Conservation (phyloP, 371 early-diverging fungal species). For the Coemansia sp. region DNA sequence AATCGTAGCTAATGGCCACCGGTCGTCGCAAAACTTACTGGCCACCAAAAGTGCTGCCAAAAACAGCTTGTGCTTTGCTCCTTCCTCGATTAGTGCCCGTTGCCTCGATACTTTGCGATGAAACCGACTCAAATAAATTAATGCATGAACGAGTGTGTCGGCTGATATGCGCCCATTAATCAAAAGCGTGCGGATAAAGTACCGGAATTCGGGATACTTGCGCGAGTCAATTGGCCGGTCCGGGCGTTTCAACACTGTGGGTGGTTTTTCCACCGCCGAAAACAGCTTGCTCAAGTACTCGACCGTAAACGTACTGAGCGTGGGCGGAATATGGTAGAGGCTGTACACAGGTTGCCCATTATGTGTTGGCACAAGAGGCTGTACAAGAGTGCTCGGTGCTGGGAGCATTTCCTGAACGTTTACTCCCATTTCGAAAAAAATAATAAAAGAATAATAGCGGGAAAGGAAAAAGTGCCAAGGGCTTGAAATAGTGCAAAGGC, state of each 20-base stretch:
- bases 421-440: conserved; percentile 5
- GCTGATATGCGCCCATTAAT: conserved; percentile 49
- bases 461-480: neutral
- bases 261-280: conserved; percentile 33
- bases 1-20: conserved; percentile 43
- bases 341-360: conserved; percentile 8
- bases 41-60: conserved; percentile 46
- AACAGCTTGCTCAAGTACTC: conserved; percentile 44
- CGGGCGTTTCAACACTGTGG: conserved; percentile 25
- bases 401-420: conserved; percentile 8
- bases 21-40: conserved; percentile 52
- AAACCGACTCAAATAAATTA: conserved; percentile 48
- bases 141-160: conserved; percentile 47
- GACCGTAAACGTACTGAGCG: conserved; percentile 31
- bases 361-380: neutral
- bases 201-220: conserved; percentile 43
- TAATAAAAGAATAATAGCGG: neutral
- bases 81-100: conserved; percentile 41
- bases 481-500: conserved; percentile 1
- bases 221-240: conserved; percentile 31
- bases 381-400: neutral
- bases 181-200: conserved; percentile 44
- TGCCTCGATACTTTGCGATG: conserved; percentile 32
- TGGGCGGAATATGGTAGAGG: conserved; percentile 42
- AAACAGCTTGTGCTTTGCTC: conserved; percentile 51